Conservation (phyloP, 2,329 filamentous ascomycete genomes). For the Ceratocystis ficicola region DNA sequence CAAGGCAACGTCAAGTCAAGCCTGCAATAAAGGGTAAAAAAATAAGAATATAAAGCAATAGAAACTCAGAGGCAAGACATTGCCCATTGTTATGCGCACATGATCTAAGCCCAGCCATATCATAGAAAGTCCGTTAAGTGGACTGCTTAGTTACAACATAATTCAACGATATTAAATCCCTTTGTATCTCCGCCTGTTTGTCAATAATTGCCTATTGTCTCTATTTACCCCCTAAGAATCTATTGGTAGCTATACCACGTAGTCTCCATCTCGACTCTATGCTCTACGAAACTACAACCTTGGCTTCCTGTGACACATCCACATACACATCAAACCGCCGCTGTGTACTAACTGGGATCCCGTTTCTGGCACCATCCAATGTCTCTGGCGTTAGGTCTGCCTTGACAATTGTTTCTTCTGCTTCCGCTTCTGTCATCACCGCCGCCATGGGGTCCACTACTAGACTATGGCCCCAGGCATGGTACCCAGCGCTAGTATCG, state of each 20-base stretch:
- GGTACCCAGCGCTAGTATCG: conserved; percentile 63
- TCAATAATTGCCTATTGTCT: not conserved
- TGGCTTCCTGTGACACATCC: conserved; percentile 44
- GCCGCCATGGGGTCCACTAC: conserved; percentile 77
- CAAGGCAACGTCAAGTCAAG: not conserved
- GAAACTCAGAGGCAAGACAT: not conserved
- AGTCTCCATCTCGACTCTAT: not conserved
- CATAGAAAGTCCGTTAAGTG: not conserved
- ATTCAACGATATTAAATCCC: conserved; percentile 7
- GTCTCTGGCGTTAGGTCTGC: conserved; percentile 55
- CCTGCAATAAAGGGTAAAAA: not conserved
- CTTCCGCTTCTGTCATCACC: conserved; percentile 67
- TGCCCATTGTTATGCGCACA: not conserved
- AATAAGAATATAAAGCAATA: conserved; percentile 6
- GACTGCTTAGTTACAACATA: not conserved
- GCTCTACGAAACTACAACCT: conserved; percentile 17
- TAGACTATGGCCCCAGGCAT: conserved; percentile 86
- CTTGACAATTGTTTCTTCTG: conserved; percentile 63
- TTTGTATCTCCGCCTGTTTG: not conserved
- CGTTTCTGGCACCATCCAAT: conserved; percentile 64
- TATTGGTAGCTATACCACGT: not conserved
- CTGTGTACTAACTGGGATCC: conserved; percentile 75
- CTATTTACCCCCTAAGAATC: not conserved
- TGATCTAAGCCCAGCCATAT: not conserved
- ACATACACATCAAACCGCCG: conserved; percentile 91